Base-by-base conservation (phyloP, 2,329 filamentous ascomycete genomes). In the Sporothrix pallida region DNA sequence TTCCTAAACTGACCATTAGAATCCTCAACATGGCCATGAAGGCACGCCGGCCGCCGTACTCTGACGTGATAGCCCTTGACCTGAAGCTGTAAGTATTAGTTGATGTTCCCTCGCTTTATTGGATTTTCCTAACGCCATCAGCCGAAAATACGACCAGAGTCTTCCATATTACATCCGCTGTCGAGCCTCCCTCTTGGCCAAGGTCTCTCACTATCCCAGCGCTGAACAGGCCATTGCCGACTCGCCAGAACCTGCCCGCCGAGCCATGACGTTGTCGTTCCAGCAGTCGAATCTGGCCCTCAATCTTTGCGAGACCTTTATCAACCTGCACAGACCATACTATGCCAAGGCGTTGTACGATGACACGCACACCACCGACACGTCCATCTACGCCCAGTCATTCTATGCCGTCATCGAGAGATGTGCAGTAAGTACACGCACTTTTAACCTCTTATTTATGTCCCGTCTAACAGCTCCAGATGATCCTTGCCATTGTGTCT, bases 11-110 rank as follows among this genome's bases (percentile, higher is more conserved):
- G n/a, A 8, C 5, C 12, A 37, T 37, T 37, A 72, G 71, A 31
- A 73, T 73, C 7, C 42, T 73, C 2, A 73, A 70, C n/a, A 73
- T 73, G 72, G 65, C 72, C 26, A 70, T 73, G 65, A 73, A 73
- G 23, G 72, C 56, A 15, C 72, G 56, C 2, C 54, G 72, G 65
- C 72, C 72, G 5, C 37, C 46, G 4, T 73, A 73, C 44, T 62
- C 72, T 1, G 56, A 73, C 1, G 72, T 70, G 17, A 62, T 46
- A 5, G 26, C 37, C 0, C 63, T 73, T 4, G 65, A 70, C 17
- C 65, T 42, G 5, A 62, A 54, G 13, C 70, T 71, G 70, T 71
- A 26, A 15, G 52, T 60, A 7, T 7, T 37, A 5, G 31, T 3
- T 37, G 31, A 5, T n/a, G 12, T 31, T 17, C 23, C 17, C 12